phyloP scores from a whole-genome alignment of 768 basidiomycete species.

The Nidula microcarpa region DNA sequence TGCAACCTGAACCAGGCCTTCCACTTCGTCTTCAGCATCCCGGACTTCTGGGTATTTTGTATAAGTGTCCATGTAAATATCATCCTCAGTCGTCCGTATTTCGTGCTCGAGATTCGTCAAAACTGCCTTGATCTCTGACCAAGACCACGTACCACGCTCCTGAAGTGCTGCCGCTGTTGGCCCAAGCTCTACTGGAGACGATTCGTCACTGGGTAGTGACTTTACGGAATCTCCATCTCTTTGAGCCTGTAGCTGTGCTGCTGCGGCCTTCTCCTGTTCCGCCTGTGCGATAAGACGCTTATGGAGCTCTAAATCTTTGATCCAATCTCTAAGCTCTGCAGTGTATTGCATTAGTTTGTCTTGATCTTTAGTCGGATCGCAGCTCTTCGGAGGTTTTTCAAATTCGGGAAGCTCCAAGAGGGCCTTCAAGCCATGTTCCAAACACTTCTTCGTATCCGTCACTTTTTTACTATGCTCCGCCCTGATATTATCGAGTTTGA shows the following conservation, averaged over 20 bases:
- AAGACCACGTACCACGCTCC: slow-evolving; percentile 12
- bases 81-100: slow-evolving; percentile 9
- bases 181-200: not conserved
- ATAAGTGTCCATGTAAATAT: slow-evolving; percentile 8
- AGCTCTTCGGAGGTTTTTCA: not conserved
- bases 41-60: slow-evolving; percentile 38
- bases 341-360: slow-evolving; percentile 20
- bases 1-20: slow-evolving; percentile 31
- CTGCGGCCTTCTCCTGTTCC: not conserved
- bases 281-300: slow-evolving; percentile 10
- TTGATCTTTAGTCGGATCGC: slow-evolving; percentile 12
- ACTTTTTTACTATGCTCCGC: slow-evolving; percentile 11
- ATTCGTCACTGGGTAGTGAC: not conserved
- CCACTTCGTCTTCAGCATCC: slow-evolving; percentile 65
- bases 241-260: not conserved
- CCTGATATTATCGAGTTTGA: slow-evolving; percentile 17
- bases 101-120: slow-evolving; percentile 9
- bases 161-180: slow-evolving; percentile 4
- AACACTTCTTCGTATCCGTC: slow-evolving; percentile 11
- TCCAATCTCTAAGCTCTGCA: slow-evolving; percentile 26
- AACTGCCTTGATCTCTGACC: slow-evolving; percentile 15
- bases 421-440: slow-evolving; percentile 14
- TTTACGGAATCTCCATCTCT: not conserved
- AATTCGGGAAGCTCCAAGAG: slow-evolving; percentile 23
- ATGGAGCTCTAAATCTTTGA: slow-evolving; percentile 16